Conservation (phyloP, 306 rosid genomes). For the Vicia sativa region DNA sequence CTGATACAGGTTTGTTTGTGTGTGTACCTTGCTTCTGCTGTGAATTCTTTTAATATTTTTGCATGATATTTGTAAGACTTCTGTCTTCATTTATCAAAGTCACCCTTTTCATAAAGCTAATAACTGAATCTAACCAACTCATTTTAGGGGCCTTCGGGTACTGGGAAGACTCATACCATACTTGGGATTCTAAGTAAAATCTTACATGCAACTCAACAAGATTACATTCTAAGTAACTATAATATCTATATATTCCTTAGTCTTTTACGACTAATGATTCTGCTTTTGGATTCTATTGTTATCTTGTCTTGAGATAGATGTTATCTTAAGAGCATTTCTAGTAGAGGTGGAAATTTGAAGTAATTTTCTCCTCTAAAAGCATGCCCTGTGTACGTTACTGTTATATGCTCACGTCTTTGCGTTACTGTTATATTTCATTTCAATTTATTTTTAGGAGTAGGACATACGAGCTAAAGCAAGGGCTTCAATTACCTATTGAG, state of each 20-base stretch:
- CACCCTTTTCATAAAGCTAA: neutral
- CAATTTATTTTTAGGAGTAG: slow-evolving; percentile 53
- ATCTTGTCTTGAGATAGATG: slow-evolving; percentile 29
- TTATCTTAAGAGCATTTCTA: slow-evolving; percentile 24
- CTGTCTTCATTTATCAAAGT: slow-evolving; percentile 26
- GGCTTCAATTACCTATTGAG: slow-evolving; percentile 55
- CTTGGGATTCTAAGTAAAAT: slow-evolving; percentile 92
- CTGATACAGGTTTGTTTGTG: slow-evolving; percentile 74
- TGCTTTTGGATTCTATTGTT: slow-evolving; percentile 16
- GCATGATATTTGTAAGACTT: slow-evolving; percentile 14
- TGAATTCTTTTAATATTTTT: slow-evolving; percentile 26
- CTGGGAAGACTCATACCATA: slow-evolving; percentile 95
- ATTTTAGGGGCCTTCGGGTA: slow-evolving; percentile 97
- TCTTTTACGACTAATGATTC: slow-evolving; percentile 18
- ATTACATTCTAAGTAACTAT: slow-evolving; percentile 70
- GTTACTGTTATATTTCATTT: slow-evolving; percentile 9
- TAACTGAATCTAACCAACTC: slow-evolving; percentile 45
- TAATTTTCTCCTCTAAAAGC: slow-evolving; percentile 26
- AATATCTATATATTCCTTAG: neutral
- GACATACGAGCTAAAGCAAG: slow-evolving; percentile 55
- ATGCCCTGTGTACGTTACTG: slow-evolving; percentile 10
- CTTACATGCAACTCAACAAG: slow-evolving; percentile 92
- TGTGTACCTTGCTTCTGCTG: slow-evolving; percentile 28
- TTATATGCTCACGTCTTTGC: slow-evolving; percentile 23
- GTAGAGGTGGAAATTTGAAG: slow-evolving; percentile 32